phyloP scores from a whole-genome alignment of 1,139 yeast species.

The Pichia sp. region DNA sequence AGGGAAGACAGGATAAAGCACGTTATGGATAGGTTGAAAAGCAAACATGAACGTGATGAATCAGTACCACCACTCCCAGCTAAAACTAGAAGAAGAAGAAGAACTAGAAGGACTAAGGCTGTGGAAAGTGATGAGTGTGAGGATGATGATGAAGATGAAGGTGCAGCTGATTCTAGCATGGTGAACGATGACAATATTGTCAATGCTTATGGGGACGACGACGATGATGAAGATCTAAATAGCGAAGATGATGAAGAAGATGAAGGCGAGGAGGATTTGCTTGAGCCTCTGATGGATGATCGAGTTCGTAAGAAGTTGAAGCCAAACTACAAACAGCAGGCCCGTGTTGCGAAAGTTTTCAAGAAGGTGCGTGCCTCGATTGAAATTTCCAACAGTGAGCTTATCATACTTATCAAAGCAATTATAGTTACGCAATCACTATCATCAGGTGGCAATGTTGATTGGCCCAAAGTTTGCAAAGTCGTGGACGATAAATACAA shows the following conservation, averaged over 20 bases:
- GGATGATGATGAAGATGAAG: slow-evolving; percentile 1
- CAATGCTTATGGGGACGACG: neutral
- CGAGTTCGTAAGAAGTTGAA: slow-evolving; percentile 23
- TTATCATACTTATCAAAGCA: slow-evolving; percentile 29
- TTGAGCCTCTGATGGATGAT: slow-evolving; percentile 22
- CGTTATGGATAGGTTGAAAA: slow-evolving; percentile 5
- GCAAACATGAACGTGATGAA: too few relatives aligned
- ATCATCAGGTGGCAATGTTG: slow-evolving; percentile 40
- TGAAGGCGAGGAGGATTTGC: slow-evolving; percentile 8
- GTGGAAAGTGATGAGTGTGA: neutral
- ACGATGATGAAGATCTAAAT: neutral
- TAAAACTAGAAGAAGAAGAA: neutral
- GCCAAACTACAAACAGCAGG: slow-evolving; percentile 14
- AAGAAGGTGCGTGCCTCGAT: slow-evolving; percentile 23
- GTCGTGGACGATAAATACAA: slow-evolving; percentile 35
- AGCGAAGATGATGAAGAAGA: neutral
- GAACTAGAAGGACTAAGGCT: slow-evolving; percentile 1
- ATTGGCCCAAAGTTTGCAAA: slow-evolving; percentile 50
- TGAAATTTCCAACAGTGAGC: slow-evolving; percentile 20
- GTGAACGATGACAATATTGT: neutral
- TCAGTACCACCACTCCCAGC: too few relatives aligned
- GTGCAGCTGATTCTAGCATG: too few relatives aligned
- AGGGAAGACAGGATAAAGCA: slow-evolving; percentile 10
- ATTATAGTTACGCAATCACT: slow-evolving; percentile 59
- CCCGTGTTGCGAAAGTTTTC: slow-evolving; percentile 15